Percentiles rank a stretch among this genome's conserved stretches.
Conservation (phyloP, 345 rosid genomes). For the Populus ilicifolia region DNA sequence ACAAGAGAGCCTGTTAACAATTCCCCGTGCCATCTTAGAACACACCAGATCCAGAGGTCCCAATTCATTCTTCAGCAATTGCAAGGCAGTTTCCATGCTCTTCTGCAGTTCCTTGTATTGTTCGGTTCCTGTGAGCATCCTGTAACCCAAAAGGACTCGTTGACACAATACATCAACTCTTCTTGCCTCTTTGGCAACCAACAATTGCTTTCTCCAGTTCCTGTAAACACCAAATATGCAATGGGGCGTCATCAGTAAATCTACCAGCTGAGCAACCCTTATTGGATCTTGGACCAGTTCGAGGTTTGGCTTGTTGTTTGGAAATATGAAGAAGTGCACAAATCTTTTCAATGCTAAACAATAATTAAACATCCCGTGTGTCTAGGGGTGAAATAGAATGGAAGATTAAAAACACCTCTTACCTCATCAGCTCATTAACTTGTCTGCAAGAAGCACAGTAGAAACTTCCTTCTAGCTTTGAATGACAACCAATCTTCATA, state of each 20-base stretch:
- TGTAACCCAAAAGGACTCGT: conserved; percentile 53
- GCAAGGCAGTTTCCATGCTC: conserved; percentile 49
- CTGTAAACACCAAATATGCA: conserved; percentile 22
- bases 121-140: conserved; percentile 49
- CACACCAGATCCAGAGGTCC: conserved; percentile 63
- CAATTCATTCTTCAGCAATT: conserved; percentile 53
- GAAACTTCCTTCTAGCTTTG: conserved; percentile 54
- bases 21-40: conserved; percentile 66
- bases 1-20: conserved; percentile 71
- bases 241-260: neutral
- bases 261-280: conserved; percentile 1
- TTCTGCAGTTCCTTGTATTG: conserved; percentile 38
- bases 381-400: neutral
- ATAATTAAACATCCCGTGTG: neutral
- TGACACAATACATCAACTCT: conserved; percentile 74
- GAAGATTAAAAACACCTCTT: neutral
- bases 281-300: neutral
- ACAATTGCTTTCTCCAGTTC: conserved; percentile 64
- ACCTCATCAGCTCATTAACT: conserved; percentile 57
- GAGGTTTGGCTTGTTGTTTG: neutral
- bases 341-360: neutral
- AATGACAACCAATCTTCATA: conserved; percentile 29
- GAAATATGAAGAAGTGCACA: neutral
- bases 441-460: conserved; percentile 67
- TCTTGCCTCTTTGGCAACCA: conserved; percentile 73